Conservation (phyloP, 2,329 filamentous ascomycete species). For the Verticillium nubilum region DNA sequence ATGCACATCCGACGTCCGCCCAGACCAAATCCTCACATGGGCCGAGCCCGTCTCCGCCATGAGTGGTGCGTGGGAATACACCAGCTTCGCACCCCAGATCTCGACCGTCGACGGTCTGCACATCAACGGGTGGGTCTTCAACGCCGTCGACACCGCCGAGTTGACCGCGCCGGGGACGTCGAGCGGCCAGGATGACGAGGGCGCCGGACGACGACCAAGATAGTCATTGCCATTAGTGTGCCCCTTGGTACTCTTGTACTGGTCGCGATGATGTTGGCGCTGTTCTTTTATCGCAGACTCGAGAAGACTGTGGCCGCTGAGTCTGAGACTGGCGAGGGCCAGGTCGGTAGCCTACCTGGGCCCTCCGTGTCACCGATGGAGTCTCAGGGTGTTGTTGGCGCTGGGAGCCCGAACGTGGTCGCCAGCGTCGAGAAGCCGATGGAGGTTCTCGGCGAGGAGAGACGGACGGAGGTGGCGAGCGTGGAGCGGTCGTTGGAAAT, state of each 20-base stretch:
- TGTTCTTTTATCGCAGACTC: background rate
- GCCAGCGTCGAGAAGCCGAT: background rate
- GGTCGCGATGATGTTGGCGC: background rate
- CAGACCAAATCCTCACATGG: background rate
- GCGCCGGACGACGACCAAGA: background rate
- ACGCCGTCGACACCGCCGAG: background rate
- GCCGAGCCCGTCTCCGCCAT: background rate
- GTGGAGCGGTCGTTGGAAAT: background rate
- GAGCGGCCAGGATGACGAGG: background rate
- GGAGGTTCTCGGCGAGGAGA: background rate
- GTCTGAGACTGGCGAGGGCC: background rate
- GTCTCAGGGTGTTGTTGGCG: background rate
- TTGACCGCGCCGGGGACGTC: background rate
- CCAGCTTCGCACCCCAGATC: background rate
- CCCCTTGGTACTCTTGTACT: background rate
- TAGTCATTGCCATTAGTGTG: background rate
- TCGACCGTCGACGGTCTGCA: background rate
- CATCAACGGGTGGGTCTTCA: background rate
- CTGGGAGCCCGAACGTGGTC: background rate
- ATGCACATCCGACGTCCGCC: background rate
- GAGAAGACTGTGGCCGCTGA: background rate
- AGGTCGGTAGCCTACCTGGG: background rate
- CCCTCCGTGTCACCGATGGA: background rate
- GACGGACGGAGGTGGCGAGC: background rate
- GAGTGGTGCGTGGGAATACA: background rate